Percentiles rank a stretch among this genome's conserved stretches.
Evolutionary conservation across 83 land plant species (phyloP).

Genomic region (Picea abies): DNA sequence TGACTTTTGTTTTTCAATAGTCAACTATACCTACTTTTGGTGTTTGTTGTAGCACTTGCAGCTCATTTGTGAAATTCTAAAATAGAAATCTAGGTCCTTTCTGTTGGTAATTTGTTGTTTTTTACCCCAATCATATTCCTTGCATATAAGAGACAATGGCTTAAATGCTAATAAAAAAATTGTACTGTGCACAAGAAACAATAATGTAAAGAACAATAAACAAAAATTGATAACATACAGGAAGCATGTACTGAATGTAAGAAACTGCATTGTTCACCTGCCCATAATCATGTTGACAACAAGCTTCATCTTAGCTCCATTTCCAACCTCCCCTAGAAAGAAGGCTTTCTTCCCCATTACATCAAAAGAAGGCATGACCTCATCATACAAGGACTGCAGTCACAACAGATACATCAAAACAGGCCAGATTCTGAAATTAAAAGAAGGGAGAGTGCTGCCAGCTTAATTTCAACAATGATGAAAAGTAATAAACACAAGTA

Average conservation of each 20-base stretch:
- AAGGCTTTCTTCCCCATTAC: slow-evolving; percentile 86
- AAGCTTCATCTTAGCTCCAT: slow-evolving; percentile 94
- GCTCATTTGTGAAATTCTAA: neutral
- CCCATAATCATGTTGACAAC: slow-evolving; percentile 99
- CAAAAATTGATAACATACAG: neutral
- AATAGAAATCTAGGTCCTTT: neutral
- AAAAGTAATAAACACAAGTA: neutral
- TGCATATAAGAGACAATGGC: neutral
- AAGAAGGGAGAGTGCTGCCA: neutral
- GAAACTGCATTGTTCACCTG: slow-evolving; percentile 45
- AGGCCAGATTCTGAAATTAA: neutral
- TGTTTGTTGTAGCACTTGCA: neutral
- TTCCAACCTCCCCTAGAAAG: slow-evolving; percentile 85
- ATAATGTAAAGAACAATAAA: neutral
- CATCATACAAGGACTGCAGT: slow-evolving; percentile 71
- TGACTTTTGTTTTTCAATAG: neutral
- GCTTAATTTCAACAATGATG: neutral
- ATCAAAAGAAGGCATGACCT: slow-evolving; percentile 69
- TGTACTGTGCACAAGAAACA: neutral
- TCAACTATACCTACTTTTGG: neutral
- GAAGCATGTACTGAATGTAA: neutral
- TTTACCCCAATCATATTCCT: neutral
- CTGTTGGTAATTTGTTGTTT: neutral
- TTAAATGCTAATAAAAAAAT: neutral
- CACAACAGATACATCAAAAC: neutral